These are phyloP conservation scores for Syzygium malaccense DNA, from an alignment of 441 rosid species.

Conservation along the genomic window DNA sequence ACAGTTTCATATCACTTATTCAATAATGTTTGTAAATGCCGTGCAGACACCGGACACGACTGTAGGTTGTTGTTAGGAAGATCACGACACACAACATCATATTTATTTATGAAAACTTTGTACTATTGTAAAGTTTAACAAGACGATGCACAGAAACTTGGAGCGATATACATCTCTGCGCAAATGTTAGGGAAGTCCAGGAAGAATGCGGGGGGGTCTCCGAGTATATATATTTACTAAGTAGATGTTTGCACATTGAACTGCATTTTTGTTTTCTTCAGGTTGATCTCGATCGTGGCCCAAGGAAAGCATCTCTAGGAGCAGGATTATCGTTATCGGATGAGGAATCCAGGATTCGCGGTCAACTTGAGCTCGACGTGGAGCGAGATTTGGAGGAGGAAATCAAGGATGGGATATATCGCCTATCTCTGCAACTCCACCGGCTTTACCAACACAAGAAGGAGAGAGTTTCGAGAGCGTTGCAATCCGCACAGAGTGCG, in stretches of 20 bases:
- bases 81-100: background rate
- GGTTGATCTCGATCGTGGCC: constrained; percentile 4
- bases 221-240: background rate
- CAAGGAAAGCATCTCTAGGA: background rate
- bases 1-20: background rate
- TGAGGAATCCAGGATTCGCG: constrained; percentile 52
- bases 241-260: background rate
- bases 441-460: constrained; percentile 50
- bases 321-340: background rate
- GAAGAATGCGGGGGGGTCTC: background rate
- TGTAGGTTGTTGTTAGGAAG: background rate
- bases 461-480: constrained; percentile 25
- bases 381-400: constrained; percentile 71
- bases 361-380: constrained; percentile 59
- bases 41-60: background rate
- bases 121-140: background rate
- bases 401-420: constrained; percentile 66
- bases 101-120: background rate
- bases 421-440: constrained; percentile 56
- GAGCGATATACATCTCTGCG: background rate
- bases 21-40: background rate
- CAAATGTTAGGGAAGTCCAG: background rate
- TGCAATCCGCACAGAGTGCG: accelerated
- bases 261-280: background rate
- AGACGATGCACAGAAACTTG: background rate